A percentile compares a stretch with the other conserved stretches of the same genome.
These are phyloP conservation scores for Piloderma croceum DNA, from an alignment of 768 basidiomycete species.

Conservation along the genomic window DNA sequence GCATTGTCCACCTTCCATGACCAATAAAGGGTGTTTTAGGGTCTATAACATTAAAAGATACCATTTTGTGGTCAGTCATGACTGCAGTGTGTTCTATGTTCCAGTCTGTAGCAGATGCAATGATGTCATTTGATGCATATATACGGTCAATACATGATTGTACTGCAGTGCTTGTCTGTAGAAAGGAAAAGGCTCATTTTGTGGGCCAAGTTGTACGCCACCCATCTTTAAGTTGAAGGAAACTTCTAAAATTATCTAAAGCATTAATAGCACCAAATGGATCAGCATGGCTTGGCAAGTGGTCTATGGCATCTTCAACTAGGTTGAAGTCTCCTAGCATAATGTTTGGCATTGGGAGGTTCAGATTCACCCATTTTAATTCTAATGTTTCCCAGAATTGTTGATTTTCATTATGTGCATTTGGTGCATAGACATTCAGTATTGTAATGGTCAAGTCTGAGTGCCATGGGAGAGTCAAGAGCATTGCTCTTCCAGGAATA, in stretches of 20 bases:
- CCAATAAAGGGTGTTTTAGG: conserved; percentile 5
- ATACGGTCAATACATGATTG: conserved; percentile 33
- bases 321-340: conserved; percentile 8
- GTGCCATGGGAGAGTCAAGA: conserved; percentile 8
- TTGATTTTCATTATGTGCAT: not conserved
- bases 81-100: not conserved
- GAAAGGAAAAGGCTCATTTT: not conserved
- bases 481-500: conserved; percentile 8
- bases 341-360: conserved; percentile 7
- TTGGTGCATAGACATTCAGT: conserved; percentile 18
- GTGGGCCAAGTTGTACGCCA: conserved; percentile 5
- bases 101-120: conserved; percentile 19
- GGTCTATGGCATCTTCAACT: conserved; percentile 3
- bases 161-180: too few species aligned
- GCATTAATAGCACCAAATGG: not conserved
- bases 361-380: not conserved
- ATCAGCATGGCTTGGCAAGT: conserved; percentile 6
- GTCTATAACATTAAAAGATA: conserved; percentile 1
- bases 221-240: conserved; percentile 6
- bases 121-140: conserved; percentile 17
- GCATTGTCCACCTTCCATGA: conserved; percentile 1
- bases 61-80: conserved; percentile 5
- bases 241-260: not conserved
- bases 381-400: conserved; percentile 13
- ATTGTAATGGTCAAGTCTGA: not conserved